Evolutionary conservation across 2,329 filamentous ascomycete genomes (phyloP), one percentile per base, ranked within the genome.

Genomic region (Aspergillus sp.): DNA sequence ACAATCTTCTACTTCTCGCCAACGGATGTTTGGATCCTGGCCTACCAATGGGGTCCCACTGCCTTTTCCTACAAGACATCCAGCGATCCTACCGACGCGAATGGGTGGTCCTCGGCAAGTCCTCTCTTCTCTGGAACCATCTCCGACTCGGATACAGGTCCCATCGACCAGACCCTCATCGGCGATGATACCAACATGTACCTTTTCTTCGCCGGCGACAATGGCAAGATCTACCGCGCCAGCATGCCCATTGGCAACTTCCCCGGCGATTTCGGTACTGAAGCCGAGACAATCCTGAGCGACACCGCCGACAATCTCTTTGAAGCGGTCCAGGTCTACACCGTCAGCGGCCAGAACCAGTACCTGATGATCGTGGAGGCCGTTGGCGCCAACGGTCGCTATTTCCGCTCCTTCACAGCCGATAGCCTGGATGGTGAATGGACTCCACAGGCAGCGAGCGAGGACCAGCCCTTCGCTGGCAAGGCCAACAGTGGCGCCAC

Each of bases 341-440:
- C 79, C 2, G 65, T 88, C 57, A 46, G 78, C 33, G 83, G 82
- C 27, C 76, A 81, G 63, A 77, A 76, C 62, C 73, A 81, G 62
- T 89, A 88, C 71, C 81, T 89, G 56, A 88, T 89, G 84, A 81
- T 89, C n/a, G 84, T 89, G 35, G 87, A 89, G 70, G 77, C 84
- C 0, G 82, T 84, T 44, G 86, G 86, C 1, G 39, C 70, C 0
- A 73, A 78, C 33, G 86, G 86, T 1, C 80, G 87, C 2, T 89
- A 83, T 72, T 88, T 89, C 81, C 84, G 86, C 57, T 87, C 85
- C 1, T 89, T 85, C 76, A 88, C 84, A 0, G 82, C 87, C 14
- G 79, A 74, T 44, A 82, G 76, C 64, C 77, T 89, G 8, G 67
- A 69, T 39, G 87, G 86, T 8, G 52, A 70, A 4, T 89, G 86